A percentile compares a stretch with the other conserved stretches of the same genome.
Conservation (phyloP, 2,329 filamentous ascomycete genomes). For the Pseudocercospora vitis region DNA sequence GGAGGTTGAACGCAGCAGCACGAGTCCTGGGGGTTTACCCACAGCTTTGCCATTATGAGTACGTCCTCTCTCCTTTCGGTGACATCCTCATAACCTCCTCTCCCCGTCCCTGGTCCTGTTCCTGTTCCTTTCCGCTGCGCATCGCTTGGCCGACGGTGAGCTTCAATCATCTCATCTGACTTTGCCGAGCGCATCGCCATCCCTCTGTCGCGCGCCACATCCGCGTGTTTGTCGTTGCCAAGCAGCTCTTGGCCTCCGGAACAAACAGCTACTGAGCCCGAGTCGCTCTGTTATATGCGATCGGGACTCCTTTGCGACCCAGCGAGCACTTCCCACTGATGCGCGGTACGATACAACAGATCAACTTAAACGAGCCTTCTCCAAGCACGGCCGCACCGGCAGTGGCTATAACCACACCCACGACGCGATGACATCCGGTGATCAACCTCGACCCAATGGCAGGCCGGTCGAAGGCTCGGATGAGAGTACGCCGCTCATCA, state of each 20-base stretch:
- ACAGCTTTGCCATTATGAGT: neutral
- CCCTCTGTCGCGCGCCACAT: constrained; percentile 1
- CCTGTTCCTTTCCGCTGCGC: neutral
- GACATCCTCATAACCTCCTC: neutral
- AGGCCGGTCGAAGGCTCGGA: constrained; percentile 20
- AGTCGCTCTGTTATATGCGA: constrained; percentile 1
- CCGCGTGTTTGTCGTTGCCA: neutral
- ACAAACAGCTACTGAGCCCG: neutral
- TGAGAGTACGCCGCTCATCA: constrained; percentile 35
- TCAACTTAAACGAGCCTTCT: constrained; percentile 26
- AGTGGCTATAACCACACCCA: constrained; percentile 22
- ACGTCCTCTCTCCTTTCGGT: neutral
- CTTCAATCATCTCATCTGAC: constrained; percentile 2
- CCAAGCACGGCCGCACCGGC: constrained; percentile 29
- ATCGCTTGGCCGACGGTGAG: neutral
- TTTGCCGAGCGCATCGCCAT: neutral
- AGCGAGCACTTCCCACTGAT: constrained; percentile 2
- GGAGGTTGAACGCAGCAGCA: neutral
- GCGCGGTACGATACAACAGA: constrained; percentile 11
- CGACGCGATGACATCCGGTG: constrained; percentile 20
- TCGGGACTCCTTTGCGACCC: neutral
- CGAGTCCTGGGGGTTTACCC: neutral
- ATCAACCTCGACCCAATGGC: constrained; percentile 23
- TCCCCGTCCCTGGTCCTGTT: neutral
- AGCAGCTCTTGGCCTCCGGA: constrained; percentile 1